Base-by-base conservation (phyloP, 495 filamentous ascomycete species). In the Talaromyces adpressus region DNA sequence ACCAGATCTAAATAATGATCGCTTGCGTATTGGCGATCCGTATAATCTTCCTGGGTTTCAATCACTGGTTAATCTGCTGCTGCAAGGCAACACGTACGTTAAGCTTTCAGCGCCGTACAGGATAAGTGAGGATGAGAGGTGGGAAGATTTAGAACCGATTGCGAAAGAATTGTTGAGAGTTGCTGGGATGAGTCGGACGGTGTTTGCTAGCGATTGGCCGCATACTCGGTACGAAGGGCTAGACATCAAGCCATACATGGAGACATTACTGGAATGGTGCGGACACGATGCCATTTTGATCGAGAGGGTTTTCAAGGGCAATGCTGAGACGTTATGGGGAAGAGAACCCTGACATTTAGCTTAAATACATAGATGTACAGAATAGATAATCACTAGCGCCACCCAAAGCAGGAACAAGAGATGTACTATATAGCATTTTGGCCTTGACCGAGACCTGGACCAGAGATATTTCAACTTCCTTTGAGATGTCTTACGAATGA, bases 141-240 rank as follows among this genome's bases (percentile, higher is more conserved):
- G 72, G 59, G 67, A 70, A 7, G 75, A 79, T 63, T 62, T 81
- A 0, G 74, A 76, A 62, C 67, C 68, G n/a, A 71, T 80, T 68
- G 72, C 70, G 16, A 67, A 65, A 1, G 73, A 79, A 57, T 73
- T 81, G 20, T 63, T 81, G 12, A 66, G 66, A 22, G 68, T 72
- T 25, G 75, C 72, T 49, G 51, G 51, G 18, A 72, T 72, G 57
- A 59, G 73, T 51, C 68, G 73, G 27, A 69, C 79, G n/a, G 71
- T 84, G 9, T 84, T 77, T 64, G 81, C 79, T 1, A 81, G 77
- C 2, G 81, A 84, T 68, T 84, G 81, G 81, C 81, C 81, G 11
- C 79, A 82, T 67, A 84, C 81, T 12, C 75, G 80, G 23, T 81
- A 76, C 60, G 72, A 76, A 4, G 72, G 73, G 2, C 62, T 80